These are phyloP conservation scores for Cryptococcus sp. DNA, from an alignment of 1,284 basidiomycete species.

Conservation along the genomic window DNA sequence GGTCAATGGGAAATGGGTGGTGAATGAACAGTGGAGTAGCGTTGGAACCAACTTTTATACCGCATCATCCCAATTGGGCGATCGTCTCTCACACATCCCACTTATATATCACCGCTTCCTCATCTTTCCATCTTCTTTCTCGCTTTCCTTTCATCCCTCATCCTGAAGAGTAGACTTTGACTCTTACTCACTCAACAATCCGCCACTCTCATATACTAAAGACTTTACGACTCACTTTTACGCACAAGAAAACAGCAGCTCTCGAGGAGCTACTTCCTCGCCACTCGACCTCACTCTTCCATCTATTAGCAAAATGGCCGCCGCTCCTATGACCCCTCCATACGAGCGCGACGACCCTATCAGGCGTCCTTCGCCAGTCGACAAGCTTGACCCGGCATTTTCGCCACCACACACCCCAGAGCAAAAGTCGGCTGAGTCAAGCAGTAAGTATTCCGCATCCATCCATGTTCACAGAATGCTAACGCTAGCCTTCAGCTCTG, in stretches of 20 bases:
- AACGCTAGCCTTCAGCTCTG: conserved; percentile 9
- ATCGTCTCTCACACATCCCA: no score
- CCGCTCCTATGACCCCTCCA: conserved; percentile 21
- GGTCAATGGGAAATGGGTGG: not conserved
- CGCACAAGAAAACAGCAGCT: no score
- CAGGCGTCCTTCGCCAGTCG: conserved; percentile 20
- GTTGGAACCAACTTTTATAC: no score
- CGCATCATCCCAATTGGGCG: no score
- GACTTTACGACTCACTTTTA: no score
- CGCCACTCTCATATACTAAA: not conserved
- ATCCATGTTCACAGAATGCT: conserved; percentile 2
- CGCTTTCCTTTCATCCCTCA: not conserved
- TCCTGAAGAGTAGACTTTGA: no score
- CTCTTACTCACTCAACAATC: not conserved
- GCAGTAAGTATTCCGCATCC: not conserved
- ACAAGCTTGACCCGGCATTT: conserved; percentile 31
- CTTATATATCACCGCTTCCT: not conserved
- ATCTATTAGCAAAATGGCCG: conserved; percentile 4
- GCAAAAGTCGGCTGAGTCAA: conserved; percentile 15
- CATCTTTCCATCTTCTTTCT: not conserved
- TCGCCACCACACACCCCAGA: conserved; percentile 32
- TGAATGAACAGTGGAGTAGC: not conserved
- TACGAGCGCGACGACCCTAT: conserved; percentile 8
- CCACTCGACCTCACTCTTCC: not conserved
- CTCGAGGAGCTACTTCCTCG: not conserved